Evolutionary conservation across 495 filamentous ascomycete species (phyloP).

Genomic region (Neurospora sp.): DNA sequence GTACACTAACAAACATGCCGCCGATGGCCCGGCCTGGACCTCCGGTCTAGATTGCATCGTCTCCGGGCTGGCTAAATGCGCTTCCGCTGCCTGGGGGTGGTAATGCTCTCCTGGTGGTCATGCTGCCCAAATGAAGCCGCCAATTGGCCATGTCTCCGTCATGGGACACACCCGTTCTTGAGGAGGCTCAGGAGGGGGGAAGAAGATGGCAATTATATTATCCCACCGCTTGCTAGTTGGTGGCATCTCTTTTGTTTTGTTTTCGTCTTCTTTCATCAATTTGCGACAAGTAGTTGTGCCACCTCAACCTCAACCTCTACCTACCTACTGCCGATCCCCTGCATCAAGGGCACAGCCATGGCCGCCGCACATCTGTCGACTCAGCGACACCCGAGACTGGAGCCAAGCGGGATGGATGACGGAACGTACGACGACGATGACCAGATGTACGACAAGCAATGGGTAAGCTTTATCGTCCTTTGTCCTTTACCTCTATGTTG

Average conservation of each 20-base stretch:
- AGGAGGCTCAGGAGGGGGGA: background rate
- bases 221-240: background rate
- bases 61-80: background rate
- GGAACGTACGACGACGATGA: slow-evolving; percentile 6
- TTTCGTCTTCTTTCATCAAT: background rate
- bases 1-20: background rate
- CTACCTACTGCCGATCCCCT: background rate
- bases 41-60: background rate
- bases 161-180: background rate
- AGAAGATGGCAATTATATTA: background rate
- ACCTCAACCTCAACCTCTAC: background rate
- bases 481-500: background rate
- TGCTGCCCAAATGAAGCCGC: background rate
- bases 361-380: background rate
- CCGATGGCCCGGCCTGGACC: background rate
- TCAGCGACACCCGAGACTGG: background rate
- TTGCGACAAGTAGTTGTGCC: background rate
- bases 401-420: background rate
- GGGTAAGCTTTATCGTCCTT: slow-evolving; percentile 11
- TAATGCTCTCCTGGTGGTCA: background rate
- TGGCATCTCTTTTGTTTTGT: background rate
- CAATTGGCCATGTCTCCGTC: background rate
- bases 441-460: slow-evolving; percentile 14
- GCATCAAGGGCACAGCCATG: background rate
- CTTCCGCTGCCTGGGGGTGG: no score